Base-by-base conservation (phyloP, 225 moss, liverwort and hornwort genomes). In the Sphagnum contortum region DNA sequence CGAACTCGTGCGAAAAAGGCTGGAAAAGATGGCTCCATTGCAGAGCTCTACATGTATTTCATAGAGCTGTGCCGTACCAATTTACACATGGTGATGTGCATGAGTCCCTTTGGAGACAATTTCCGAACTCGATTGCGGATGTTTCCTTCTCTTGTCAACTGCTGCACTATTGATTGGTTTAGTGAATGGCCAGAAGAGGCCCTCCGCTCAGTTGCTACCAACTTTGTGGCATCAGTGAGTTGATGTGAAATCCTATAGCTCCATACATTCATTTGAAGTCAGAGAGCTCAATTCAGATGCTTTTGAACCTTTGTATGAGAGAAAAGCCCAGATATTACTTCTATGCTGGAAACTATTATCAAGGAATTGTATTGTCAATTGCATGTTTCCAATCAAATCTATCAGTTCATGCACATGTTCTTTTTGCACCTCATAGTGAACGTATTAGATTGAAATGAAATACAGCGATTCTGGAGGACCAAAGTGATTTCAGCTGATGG, bases 101-200 rank as follows among this genome's bases (percentile, higher is more conserved):
- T 93, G 90, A 93, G 93, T 68, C 93, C 93, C 2, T 93, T 93
- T 69, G 93, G 88, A 59, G 71, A 74, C 75, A 80, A 80, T 1
- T 89, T 91, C 59, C 83, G 88, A 55, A 86, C 88, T n/a, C 77
- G 93, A 1, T 55, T 93, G 47, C 83, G 82, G 10, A 93, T 90
- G 88, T 93, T 93, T n/a, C 90, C 93, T 56, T 88, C 93, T 4
- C 69, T 93, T 3, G 93, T 90, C 6, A 89, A 87, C 76, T 91
- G 88, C 50, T 91, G 88, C 57, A 89, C 86, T 11, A 91, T 91
- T 54, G 91, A 89, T 63, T 91, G 91, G 88, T 91, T 87, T 3
- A 91, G 91, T 71, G 84, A 89, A 66, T 91, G 91, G 91, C 91
- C 88, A 0, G 83, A 91, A 12, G 86, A 91, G 48, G 88, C 86